phyloP scores from a whole-genome alignment of 2,329 filamentous ascomycete species.

The Trichoderma sp. region DNA sequence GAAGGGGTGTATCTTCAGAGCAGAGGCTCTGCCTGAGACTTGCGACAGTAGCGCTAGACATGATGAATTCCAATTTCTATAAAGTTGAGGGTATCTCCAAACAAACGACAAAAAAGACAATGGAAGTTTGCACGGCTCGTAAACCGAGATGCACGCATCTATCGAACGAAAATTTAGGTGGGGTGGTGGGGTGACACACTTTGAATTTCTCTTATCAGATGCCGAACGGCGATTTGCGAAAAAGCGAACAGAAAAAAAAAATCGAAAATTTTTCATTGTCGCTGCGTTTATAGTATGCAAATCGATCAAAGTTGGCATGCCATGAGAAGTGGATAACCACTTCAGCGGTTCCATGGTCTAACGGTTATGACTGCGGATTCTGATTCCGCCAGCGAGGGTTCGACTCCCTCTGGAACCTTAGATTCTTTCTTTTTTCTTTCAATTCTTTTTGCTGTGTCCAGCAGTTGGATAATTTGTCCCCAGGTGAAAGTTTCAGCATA shows the following conservation, averaged over 20 bases:
- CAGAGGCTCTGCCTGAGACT: constrained; percentile 74
- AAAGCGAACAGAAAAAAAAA: background rate
- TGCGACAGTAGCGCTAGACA: constrained; percentile 51
- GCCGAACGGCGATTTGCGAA: constrained; percentile 6
- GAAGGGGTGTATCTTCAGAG: constrained; percentile 78
- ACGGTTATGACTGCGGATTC: constrained; percentile 42
- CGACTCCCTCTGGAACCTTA: constrained; percentile 40
- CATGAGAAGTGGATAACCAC: constrained; percentile 33
- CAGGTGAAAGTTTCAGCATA: too few species aligned
- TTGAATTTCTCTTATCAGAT: constrained; percentile 16
- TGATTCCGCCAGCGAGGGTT: constrained; percentile 42
- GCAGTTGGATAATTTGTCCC: too few species aligned
- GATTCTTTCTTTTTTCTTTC: background rate
- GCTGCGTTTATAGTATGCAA: background rate
- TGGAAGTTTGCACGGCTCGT: background rate
- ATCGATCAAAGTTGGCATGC: background rate
- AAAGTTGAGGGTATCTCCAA: constrained; percentile 2
- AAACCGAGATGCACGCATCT: constrained; percentile 6
- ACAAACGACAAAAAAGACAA: background rate
- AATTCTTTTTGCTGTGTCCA: background rate
- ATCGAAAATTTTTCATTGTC: background rate
- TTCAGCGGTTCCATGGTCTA: constrained; percentile 39
- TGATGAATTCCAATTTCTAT: constrained; percentile 13
- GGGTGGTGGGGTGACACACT: constrained; percentile 29
- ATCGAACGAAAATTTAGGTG: constrained; percentile 39